Evolutionary conservation across 306 rosid species (phyloP), one percentile per base, ranked within the genome.

Genomic region (Luffa acutangula): DNA sequence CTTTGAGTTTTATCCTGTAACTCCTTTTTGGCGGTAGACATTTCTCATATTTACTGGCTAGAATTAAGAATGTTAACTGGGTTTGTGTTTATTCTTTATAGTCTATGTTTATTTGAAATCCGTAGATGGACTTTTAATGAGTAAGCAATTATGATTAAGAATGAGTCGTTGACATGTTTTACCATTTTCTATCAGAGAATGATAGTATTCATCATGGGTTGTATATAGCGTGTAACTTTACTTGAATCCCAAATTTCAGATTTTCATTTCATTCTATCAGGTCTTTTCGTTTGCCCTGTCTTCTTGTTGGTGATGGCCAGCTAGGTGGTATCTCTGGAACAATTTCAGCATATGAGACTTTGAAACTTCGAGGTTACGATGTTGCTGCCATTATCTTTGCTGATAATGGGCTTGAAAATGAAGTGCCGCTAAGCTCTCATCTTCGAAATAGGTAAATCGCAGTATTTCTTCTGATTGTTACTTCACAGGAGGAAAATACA

Each of bases 301-400:
- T 95, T 89, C 97, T 92, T 66, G 96, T 92, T 56, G 97, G 98
- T 37, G 98, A 95, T 88, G 97, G 98, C 60, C 86, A 80, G 83
- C 81, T 95, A 13, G 97, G 98, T 71, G 98, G 97, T 73, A 90
- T 95, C 81, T 95, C 98, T 73, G 97, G 91, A 80, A 92, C 98
- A 70, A 90, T 95, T 83, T 91, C 97, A 79, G 97, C 97, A 70
- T 95, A 91, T 63, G 98, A 95, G 85, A 89, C 85, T 80, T 89
- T 95, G 89, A 91, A 79, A 18, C 89, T 95, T 79, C 89, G 97
- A 57, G 98, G 98, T 70, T 92, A 91, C 76, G 97, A 95, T 79
- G 87, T 92, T 81, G 89, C 83, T 49, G 97, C 97, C 74, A 79
- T 95, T 87, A 80, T 93, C 82, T 77, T 95, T 34, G 97, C 86